Evolutionary conservation across 768 basidiomycete genomes (phyloP), one percentile per base, ranked within the genome.

Genomic region (Suillus subaureus): DNA sequence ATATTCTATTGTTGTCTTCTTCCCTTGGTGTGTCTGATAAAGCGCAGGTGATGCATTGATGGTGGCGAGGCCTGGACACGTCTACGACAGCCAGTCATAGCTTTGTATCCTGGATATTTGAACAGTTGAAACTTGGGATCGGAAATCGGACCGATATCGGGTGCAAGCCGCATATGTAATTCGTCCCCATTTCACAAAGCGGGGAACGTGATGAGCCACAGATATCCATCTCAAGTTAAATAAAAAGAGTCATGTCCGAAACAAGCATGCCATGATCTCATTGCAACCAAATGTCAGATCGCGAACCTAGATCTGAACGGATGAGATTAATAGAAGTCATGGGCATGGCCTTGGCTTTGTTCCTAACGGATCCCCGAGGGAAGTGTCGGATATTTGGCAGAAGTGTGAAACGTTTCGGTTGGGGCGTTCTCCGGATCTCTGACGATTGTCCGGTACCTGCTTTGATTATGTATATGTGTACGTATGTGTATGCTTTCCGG

Each of bases 351-450:
- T 60, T 60, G 57, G 57, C 26, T 12, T 40, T 40, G 58, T 42
- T 42, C 58, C 58, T 42, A 60, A 60, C 58, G 58, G 39, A 60
- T 60, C 58, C 58, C 58, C 58, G 58, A 60, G 58, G 58, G 40
- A 60, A 60, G 57, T 28, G 1, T 60, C 57, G 57, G 57, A 60
- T 60, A 60, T 60, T 60, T 60, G 39, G 23, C 39, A 60, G 7
- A 60, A 42, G 57, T 60, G 57, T 60, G 58, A 60, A 42, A 60
- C 40, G 43, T 45, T 45, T 52, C 28, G 26, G 16, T 26, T 40
- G n/a, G 28, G 39, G 57, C 39, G 39, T 40, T 40, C 39, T 58
- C 39, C 57, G 57, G 57, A 58, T 58, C 57, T 58, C 57, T 58
- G 9, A 12, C 57, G 16, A 40, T 58, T 26, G 39, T 28, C 57